Conservation (phyloP, 345 rosid genomes). For the Zanthoxylum bungeanum region DNA sequence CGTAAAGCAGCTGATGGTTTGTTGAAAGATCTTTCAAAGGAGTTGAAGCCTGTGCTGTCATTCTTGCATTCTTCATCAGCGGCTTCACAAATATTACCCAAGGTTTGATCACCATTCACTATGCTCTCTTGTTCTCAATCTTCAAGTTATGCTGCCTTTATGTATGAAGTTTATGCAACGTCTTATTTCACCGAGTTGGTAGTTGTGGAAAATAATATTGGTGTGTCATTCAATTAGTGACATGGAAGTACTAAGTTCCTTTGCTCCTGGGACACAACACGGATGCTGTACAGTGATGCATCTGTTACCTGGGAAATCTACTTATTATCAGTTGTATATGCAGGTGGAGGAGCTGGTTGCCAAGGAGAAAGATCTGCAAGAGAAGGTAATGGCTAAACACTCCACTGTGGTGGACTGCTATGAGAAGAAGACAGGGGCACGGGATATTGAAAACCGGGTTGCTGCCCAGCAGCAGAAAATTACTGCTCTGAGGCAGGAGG, state of each 20-base stretch:
- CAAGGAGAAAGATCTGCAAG: conserved; percentile 87
- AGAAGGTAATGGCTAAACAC: conserved; percentile 58
- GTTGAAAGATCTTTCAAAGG: conserved; percentile 80
- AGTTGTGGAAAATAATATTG: background rate
- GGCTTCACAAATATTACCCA: conserved; percentile 68
- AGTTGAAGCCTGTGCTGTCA: conserved; percentile 54
- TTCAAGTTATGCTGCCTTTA: background rate
- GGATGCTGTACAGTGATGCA: background rate
- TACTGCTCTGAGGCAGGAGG: conserved; percentile 67
- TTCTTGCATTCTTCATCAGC: conserved; percentile 67
- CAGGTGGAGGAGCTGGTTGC: conserved; percentile 82
- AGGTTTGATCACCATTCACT: conserved; percentile 39
- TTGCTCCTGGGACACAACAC: background rate
- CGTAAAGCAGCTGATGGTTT: conserved; percentile 72
- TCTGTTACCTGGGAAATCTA: background rate
- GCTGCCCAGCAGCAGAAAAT: conserved; percentile 70
- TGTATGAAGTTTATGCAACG: background rate
- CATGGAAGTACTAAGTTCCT: background rate
- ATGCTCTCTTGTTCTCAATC: conserved; percentile 5
- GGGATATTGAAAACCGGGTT: conserved; percentile 75
- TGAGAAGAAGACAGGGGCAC: conserved; percentile 62
- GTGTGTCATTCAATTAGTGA: background rate
- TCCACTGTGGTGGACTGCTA: conserved; percentile 66
- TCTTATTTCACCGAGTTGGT: background rate
- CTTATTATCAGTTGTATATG: conserved; percentile 1